Evolutionary conservation across 2,329 filamentous ascomycete species (phyloP).

Genomic region (Phyllosticta ampelicida): DNA sequence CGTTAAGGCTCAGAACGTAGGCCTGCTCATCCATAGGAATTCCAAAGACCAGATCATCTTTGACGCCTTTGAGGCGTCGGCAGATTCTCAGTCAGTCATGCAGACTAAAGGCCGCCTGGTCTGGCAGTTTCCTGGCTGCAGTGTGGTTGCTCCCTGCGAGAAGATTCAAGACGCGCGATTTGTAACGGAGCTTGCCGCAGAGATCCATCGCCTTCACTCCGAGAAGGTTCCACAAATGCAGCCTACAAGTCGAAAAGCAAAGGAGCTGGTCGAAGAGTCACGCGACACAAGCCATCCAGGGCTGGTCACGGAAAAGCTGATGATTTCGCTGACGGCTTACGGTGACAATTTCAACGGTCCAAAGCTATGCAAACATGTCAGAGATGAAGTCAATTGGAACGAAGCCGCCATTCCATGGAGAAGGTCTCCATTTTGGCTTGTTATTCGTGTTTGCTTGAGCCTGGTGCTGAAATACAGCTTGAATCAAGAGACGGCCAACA

Average conservation of each 20-base stretch:
- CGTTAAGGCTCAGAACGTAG: slow-evolving; percentile 38
- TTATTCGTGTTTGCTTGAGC: slow-evolving; percentile 41
- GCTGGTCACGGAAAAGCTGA: slow-evolving; percentile 43
- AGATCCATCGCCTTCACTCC: slow-evolving; percentile 27
- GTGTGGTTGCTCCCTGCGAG: slow-evolving; percentile 26
- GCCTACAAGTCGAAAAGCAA: slow-evolving; percentile 27
- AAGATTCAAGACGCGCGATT: too few species aligned
- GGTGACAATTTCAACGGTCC: neutral
- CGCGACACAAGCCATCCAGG: slow-evolving; percentile 41
- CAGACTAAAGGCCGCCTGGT: slow-evolving; percentile 28
- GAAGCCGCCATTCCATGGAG: slow-evolving; percentile 32
- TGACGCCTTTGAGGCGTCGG: slow-evolving; percentile 39
- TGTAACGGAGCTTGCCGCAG: too few species aligned
- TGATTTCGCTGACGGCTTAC: neutral
- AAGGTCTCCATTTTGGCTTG: slow-evolving; percentile 41
- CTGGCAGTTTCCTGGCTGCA: slow-evolving; percentile 36
- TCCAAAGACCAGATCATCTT: slow-evolving; percentile 20
- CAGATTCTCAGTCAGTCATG: slow-evolving; percentile 29
- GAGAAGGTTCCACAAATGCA: slow-evolving; percentile 16
- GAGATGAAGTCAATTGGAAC: slow-evolving; percentile 41
- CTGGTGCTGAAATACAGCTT: slow-evolving; percentile 2
- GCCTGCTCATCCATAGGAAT: slow-evolving; percentile 31
- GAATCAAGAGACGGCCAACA: neutral
- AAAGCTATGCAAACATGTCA: slow-evolving; percentile 37
- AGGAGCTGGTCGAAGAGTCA: slow-evolving; percentile 27